Evolutionary conservation across 768 basidiomycete genomes (phyloP).

Genomic region (Podaxis sp.): DNA sequence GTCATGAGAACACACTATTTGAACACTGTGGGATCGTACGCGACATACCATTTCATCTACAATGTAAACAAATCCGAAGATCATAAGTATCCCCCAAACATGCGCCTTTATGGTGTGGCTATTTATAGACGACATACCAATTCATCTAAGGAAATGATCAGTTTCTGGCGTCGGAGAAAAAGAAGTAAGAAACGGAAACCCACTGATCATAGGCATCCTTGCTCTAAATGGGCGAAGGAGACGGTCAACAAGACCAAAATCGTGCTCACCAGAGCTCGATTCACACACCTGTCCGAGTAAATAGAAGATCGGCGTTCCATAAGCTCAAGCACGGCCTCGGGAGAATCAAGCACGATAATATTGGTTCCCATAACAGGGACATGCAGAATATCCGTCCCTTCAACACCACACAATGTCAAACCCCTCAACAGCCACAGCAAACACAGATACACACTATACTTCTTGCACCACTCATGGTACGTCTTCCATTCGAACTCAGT

Average conservation of each 20-base stretch:
- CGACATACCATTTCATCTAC: slow-evolving; percentile 8
- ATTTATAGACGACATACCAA: not conserved
- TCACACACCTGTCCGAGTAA: slow-evolving; percentile 31
- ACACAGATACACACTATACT: slow-evolving; percentile 24
- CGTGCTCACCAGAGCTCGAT: not conserved
- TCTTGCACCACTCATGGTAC: slow-evolving; percentile 35
- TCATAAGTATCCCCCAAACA: not conserved
- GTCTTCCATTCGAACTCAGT: slow-evolving; percentile 29
- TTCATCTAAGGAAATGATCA: not conserved
- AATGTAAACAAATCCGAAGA: not conserved
- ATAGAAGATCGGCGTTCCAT: slow-evolving; percentile 37
- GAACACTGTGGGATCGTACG: too few species aligned
- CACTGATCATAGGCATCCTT: slow-evolving; percentile 18
- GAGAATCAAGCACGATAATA: slow-evolving; percentile 30
- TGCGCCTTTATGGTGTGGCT: too few species aligned
- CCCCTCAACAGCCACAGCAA: too few species aligned
- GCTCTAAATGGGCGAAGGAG: slow-evolving; percentile 4
- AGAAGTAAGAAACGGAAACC: not conserved
- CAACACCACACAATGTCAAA: not conserved
- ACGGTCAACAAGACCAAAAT: not conserved
- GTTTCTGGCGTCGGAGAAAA: not conserved
- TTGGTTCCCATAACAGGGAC: slow-evolving; percentile 21
- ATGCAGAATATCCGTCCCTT: slow-evolving; percentile 27
- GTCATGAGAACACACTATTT: too few species aligned
- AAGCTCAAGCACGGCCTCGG: slow-evolving; percentile 34